Percentiles rank a stretch among this genome's conserved stretches.
Evolutionary conservation across 1,284 basidiomycete genomes (phyloP).

Genomic region (Tausonia pullulans): DNA sequence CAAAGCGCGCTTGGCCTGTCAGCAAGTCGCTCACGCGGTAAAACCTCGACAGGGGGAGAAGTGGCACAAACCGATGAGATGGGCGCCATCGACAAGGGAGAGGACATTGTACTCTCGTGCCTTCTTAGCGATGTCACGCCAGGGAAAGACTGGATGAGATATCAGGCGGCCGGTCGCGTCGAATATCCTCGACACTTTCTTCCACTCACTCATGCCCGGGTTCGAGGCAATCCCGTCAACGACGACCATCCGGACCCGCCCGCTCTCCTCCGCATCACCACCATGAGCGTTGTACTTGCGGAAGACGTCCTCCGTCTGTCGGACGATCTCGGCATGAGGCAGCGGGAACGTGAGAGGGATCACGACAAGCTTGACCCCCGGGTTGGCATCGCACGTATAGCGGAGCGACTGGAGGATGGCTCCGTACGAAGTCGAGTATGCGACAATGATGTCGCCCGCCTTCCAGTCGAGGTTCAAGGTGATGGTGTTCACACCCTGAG

Average conservation of each 20-base stretch:
- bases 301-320: constrained; percentile 42
- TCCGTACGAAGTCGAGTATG: constrained; percentile 57
- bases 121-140: constrained; percentile 62
- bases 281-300: background rate
- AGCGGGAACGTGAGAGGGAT: constrained; percentile 54
- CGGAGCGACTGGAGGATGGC: constrained; percentile 49
- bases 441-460: constrained; percentile 43
- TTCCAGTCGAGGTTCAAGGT: constrained; percentile 50
- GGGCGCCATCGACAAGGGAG: constrained; percentile 71
- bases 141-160: constrained; percentile 52
- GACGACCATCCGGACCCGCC: constrained; percentile 48
- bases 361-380: constrained; percentile 41
- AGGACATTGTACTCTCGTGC: constrained; percentile 56
- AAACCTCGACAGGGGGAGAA: background rate
- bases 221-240: constrained; percentile 60
- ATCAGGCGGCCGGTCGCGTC: too few relatives aligned
- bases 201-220: background rate
- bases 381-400: constrained; percentile 49
- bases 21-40: background rate
- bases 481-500: constrained; percentile 52
- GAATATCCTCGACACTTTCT: background rate
- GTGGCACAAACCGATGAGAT: constrained; percentile 51
- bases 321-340: constrained; percentile 49
- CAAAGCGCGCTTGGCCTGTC: background rate
- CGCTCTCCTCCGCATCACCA: background rate